These are phyloP conservation scores for Cicer arietinum DNA, from an alignment of 306 rosid genomes.

Conservation along the genomic window DNA sequence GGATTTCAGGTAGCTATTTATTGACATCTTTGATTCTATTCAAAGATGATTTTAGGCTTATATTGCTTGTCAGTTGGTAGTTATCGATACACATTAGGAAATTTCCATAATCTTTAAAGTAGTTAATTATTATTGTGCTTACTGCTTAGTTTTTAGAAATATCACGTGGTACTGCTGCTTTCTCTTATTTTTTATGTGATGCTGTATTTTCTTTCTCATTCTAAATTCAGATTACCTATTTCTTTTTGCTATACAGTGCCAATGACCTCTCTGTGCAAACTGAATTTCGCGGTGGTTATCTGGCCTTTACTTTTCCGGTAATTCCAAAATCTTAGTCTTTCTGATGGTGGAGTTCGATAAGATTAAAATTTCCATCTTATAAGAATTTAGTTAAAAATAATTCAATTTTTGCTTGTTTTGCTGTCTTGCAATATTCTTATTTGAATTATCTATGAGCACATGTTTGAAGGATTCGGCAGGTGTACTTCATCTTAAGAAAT, in stretches of 20 bases:
- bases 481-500: constrained; percentile 74
- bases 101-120: constrained; percentile 24
- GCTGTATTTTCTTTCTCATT: constrained; percentile 7
- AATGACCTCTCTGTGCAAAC: constrained; percentile 71
- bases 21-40: constrained; percentile 7
- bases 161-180: constrained; percentile 37
- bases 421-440: constrained; percentile 22
- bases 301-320: constrained; percentile 86
- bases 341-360: constrained; percentile 21
- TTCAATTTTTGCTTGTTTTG: constrained; percentile 24
- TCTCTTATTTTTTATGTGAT: constrained; percentile 20
- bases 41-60: neutral
- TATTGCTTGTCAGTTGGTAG: constrained; percentile 9
- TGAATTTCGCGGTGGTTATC: constrained; percentile 86
- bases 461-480: constrained; percentile 82
- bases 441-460: constrained; percentile 43
- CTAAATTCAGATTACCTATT: constrained; percentile 33
- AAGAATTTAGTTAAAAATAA: constrained; percentile 7
- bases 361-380: constrained; percentile 11
- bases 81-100: constrained; percentile 12
- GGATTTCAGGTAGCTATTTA: constrained; percentile 78
- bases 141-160: constrained; percentile 21
- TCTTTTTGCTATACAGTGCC: constrained; percentile 60
- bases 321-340: constrained; percentile 33
- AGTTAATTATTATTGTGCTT: constrained; percentile 15